These are phyloP conservation scores for Penicillium sp. DNA, from an alignment of 2,329 filamentous ascomycete species.

Conservation along the genomic window DNA sequence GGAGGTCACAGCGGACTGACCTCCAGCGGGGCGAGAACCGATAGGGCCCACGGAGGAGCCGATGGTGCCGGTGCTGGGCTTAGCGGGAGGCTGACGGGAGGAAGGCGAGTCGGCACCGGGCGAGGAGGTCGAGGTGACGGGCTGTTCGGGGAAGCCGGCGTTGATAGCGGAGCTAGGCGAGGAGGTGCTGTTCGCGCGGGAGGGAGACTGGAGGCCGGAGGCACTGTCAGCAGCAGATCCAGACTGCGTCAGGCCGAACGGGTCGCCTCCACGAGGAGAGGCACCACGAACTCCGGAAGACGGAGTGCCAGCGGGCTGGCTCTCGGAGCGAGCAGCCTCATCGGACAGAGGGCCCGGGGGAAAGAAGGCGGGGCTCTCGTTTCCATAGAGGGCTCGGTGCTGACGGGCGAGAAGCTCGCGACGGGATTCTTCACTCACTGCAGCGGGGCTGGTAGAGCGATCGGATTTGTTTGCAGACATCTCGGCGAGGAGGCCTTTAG, in stretches of 20 bases:
- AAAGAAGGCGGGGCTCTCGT: slow-evolving; percentile 63
- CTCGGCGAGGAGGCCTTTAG: slow-evolving; percentile 63
- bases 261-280: slow-evolving; percentile 78
- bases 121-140: slow-evolving; percentile 79
- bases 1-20: slow-evolving; percentile 46
- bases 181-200: slow-evolving; percentile 77
- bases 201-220: slow-evolving; percentile 52
- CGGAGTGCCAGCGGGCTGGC: slow-evolving; percentile 61
- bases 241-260: slow-evolving; percentile 55
- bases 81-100: slow-evolving; percentile 59
- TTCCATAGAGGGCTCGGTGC: slow-evolving; percentile 89
- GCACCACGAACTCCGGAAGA: slow-evolving; percentile 65
- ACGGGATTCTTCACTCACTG: slow-evolving; percentile 93
- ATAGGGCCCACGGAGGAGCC: slow-evolving; percentile 76
- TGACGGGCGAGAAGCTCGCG: slow-evolving; percentile 94
- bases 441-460: slow-evolving; percentile 76
- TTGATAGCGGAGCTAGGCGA: slow-evolving; percentile 60
- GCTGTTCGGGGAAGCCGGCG: slow-evolving; percentile 59
- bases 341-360: slow-evolving; percentile 66
- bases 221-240: slow-evolving; percentile 43
- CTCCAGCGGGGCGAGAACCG: slow-evolving; percentile 75
- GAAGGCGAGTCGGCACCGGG: slow-evolving; percentile 72
- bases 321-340: slow-evolving; percentile 64
- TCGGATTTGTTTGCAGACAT: slow-evolving; percentile 76
- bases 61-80: slow-evolving; percentile 50